phyloP scores from a whole-genome alignment of 164 flowering plant genomes.

The Aristolochia contorta region DNA sequence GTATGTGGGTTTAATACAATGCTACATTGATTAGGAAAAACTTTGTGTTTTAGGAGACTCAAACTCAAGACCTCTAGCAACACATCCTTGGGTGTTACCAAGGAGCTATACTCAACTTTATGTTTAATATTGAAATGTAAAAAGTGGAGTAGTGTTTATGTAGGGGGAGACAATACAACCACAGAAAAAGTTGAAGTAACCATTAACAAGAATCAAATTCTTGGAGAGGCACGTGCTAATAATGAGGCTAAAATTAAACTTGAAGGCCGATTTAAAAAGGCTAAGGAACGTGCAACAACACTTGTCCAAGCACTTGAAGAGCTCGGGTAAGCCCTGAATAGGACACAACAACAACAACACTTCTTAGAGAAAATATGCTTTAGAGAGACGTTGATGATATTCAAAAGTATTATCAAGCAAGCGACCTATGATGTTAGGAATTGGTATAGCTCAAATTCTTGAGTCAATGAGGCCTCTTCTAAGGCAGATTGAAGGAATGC shows the following conservation, averaged over 20 bases:
- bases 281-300: conserved; percentile 89
- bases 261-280: conserved; percentile 78
- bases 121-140: too few species aligned
- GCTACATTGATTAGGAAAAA: too few species aligned
- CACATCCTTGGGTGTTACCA: too few species aligned
- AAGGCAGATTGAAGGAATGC: conserved; percentile 97
- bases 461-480: conserved; percentile 98
- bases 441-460: conserved; percentile 88
- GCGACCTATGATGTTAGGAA: conserved; percentile 97
- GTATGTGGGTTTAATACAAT: too few species aligned
- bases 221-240: conserved; percentile 91
- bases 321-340: conserved; percentile 73
- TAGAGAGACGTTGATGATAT: conserved; percentile 91
- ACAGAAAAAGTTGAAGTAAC: too few species aligned
- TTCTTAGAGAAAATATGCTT: conserved; percentile 83
- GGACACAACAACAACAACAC: conserved; percentile 93
- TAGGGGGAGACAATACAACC: too few species aligned
- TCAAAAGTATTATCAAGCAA: conserved; percentile 89
- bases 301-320: conserved; percentile 91
- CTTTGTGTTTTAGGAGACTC: too few species aligned
- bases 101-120: too few species aligned
- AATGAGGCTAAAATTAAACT: conserved; percentile 89
- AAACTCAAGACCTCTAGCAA: too few species aligned
- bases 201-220: too few species aligned
- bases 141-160: too few species aligned